Base-by-base conservation (phyloP, 2,329 filamentous ascomycete genomes). In the Claviceps sp. region DNA sequence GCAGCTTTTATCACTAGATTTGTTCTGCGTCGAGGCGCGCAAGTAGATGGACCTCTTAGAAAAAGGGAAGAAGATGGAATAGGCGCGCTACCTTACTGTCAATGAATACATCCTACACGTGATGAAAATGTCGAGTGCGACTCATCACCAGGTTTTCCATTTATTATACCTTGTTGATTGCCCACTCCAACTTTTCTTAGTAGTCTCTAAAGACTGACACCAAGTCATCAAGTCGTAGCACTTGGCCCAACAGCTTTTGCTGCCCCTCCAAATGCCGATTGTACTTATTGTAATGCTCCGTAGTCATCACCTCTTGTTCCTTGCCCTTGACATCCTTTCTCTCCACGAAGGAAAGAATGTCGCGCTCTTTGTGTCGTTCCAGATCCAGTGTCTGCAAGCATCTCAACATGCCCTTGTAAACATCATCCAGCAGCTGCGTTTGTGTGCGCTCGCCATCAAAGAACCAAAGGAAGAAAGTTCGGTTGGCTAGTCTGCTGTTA, bases 381-480 rank as follows among this genome's bases (percentile, higher is more conserved):
- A 87, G 80, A 39, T 82, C 79, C 24, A 94, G 77, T 24, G 89
- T 84, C 65, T 95, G 87, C 48, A 96, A 66, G 56, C 85, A 86
- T 52, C 90, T 81, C 16, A 89, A 77, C 87, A 97, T 95, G 30
- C 84, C 79, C 66, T 95, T 95, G 73, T 95, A 97, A 0, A 85
- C 80, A 54, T 88, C 84, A 56, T 95, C 85, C 11, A 95, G 69
- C 1, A 95, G 71, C 55, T 85, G 78, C 19, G 78, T 75, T 48
- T 83, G 73, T 6, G 85, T 84, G 47, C 86, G 80, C 46, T 89
- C 81, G 11, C 78, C 73, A 63, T 97, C 90, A 66, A 89, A 95
- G 73, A 82, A 95, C 84, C 90, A 96, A 52, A 97, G 80, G 65
- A 90, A 97, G 24, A 95, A 78, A 0, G 89, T 95, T 50, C 89